These are phyloP conservation scores for Yamadazyma sp. DNA, from an alignment of 1,139 yeast genomes.

Conservation along the genomic window DNA sequence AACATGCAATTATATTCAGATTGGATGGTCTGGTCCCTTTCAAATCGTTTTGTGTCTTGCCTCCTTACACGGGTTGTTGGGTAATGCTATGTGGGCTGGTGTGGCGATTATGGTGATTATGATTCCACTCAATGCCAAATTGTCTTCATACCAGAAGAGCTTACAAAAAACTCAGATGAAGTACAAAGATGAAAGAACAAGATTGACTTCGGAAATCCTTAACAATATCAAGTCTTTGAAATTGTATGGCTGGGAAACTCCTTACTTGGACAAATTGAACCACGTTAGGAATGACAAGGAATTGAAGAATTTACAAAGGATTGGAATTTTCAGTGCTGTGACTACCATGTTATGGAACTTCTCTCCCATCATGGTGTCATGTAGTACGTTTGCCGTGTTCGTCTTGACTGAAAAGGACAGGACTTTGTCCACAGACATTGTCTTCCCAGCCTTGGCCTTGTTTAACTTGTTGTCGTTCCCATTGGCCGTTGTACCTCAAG, in stretches of 20 bases:
- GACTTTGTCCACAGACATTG: slow-evolving; percentile 34
- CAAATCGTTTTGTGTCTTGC: slow-evolving; percentile 26
- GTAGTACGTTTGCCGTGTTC: slow-evolving; percentile 30
- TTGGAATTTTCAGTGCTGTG: slow-evolving; percentile 33
- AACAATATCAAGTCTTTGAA: slow-evolving; percentile 39
- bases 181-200: slow-evolving; percentile 35
- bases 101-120: slow-evolving; percentile 29
- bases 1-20: slow-evolving; percentile 23
- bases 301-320: slow-evolving; percentile 24
- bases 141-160: slow-evolving; percentile 28
- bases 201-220: slow-evolving; percentile 38
- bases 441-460: slow-evolving; percentile 40
- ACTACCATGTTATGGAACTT: slow-evolving; percentile 36
- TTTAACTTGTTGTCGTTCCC: slow-evolving; percentile 37
- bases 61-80: slow-evolving; percentile 29
- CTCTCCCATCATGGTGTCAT: slow-evolving; percentile 36
- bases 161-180: slow-evolving; percentile 27
- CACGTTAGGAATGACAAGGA: slow-evolving; percentile 38
- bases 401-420: slow-evolving; percentile 28
- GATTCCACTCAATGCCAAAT: slow-evolving; percentile 31
- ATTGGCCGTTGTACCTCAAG: slow-evolving; percentile 31
- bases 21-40: slow-evolving; percentile 29
- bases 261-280: slow-evolving; percentile 33
- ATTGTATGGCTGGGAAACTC: slow-evolving; percentile 40
- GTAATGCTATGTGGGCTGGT: slow-evolving; percentile 37